Evolutionary conservation across 441 rosid genomes (phyloP), one percentile per base, ranked within the genome.

Genomic region (Breynia disticha): DNA sequence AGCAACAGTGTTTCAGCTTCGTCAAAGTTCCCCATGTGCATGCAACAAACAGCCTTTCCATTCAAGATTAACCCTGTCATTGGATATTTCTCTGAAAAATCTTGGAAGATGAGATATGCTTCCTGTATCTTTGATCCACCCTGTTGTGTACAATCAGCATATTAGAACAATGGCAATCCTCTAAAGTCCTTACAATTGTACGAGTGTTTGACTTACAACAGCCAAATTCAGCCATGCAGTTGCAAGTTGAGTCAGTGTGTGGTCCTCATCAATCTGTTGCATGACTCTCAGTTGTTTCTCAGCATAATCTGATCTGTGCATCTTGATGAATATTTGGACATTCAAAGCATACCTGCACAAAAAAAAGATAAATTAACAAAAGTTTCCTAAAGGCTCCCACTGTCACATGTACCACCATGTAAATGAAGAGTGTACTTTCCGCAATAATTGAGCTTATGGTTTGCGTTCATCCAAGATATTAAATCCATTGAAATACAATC

Each of bases 21-120:
- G 58, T 90, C 97, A 68, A 82, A 93, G 66, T 84, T 84, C 13
- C 88, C 91, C 98, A 93, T 88, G 64, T 82, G 98, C 86, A 91
- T 86, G 73, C 86, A 82, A 70, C 91, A 82, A 69, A 88, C 87
- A 20, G 98, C 98, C 68, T 81, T 91, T 50, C 95, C 87, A 57
- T 88, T 93, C 75, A 93, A 78, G 69, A 87, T 79, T 80, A 91
- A 74, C 49, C 81, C 76, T 17, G 96, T 91, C 89, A 80, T 79
- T 55, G 87, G 90, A 60, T 77, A 83, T 63, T 83, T 87, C 83
- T 85, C 94, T 46, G 95, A 80, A 75, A 87, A 83, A 71, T 67
- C 56, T 52, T 52, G 56, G 44, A 52, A 32, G 39, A 52, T 52
- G 56, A 52, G 56, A 16, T 28, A 38, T 14, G 56, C 56, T 52